Evolutionary conservation across 176 grass and related monocot genomes (phyloP).

Genomic region (Oropetium thomaeum): DNA sequence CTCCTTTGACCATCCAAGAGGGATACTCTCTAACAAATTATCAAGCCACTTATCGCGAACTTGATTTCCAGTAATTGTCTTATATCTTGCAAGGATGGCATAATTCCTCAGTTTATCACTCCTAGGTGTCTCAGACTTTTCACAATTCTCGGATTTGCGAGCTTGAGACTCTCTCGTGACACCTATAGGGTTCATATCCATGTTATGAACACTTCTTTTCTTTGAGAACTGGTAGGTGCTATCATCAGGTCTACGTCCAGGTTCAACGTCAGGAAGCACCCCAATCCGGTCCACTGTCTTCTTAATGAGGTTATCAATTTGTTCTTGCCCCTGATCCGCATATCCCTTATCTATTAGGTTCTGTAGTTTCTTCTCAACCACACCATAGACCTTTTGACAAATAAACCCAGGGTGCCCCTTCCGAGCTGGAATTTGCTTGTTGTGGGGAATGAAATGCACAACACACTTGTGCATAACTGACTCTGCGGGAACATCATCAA

Average conservation of each 20-base stretch:
- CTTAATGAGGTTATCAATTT: constrained; percentile 74
- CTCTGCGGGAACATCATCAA: constrained; percentile 82
- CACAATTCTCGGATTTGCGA: constrained; percentile 33
- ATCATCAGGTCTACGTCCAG: constrained; percentile 42
- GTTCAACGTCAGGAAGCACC: constrained; percentile 57
- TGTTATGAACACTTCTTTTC: background rate
- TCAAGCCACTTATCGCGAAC: constrained; percentile 80
- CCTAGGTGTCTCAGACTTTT: constrained; percentile 67
- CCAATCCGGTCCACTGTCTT: constrained; percentile 73
- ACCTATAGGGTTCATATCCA: background rate
- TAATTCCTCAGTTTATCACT: constrained; percentile 51
- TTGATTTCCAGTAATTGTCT: constrained; percentile 47
- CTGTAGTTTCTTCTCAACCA: constrained; percentile 74
- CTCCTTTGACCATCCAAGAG: constrained; percentile 42
- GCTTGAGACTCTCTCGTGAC: constrained; percentile 42
- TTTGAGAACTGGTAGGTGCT: background rate
- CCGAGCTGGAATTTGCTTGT: constrained; percentile 68
- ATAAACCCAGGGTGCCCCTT: constrained; percentile 85
- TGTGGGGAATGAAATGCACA: constrained; percentile 81
- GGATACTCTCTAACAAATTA: constrained; percentile 73
- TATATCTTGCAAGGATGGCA: constrained; percentile 55
- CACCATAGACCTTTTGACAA: constrained; percentile 87
- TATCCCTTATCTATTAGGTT: constrained; percentile 85
- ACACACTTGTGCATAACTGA: constrained; percentile 96
- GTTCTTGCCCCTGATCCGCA: constrained; percentile 66